Evolutionary conservation across 2,329 filamentous ascomycete species (phyloP), one percentile per base, ranked within the genome.

Genomic region (Colletotrichum sp.): DNA sequence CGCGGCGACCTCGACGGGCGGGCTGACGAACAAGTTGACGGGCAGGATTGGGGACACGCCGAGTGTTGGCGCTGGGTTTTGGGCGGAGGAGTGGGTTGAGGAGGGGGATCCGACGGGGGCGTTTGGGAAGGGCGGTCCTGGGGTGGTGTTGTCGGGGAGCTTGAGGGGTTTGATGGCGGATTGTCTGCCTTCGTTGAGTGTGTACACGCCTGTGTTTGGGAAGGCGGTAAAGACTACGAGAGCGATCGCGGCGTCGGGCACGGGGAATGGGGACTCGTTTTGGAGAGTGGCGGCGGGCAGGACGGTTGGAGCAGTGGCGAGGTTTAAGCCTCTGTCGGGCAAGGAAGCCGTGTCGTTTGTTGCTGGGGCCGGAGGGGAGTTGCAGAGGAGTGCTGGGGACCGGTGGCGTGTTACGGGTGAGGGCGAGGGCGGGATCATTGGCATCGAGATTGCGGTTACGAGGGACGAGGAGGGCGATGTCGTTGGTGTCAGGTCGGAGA

Each of bases 201-300:
- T 82, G 18, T 88, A 88, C 78, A 78, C 83, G 13, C 52, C 65
- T 30, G 18, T 12, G 21, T 10, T 34, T 8, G 55, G 52, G 6
- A 36, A 12, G n/a, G 28, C 15, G 21, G 36, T 43, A 32, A 82
- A 78, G 5, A 86, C 84, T 7, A 87, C 84, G 1, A 91, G 81
- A 7, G 87, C 88, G 0, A 81, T 90, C 8, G 94, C 89, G 0
- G 86, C 95, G 12, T 96, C 94, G 0, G 94, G 95, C 1, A 96
- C 95, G 0, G 96, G 96, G 0, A 98, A 98, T 79, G 96, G 96
- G 1, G 96, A 98, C 84, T 95, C 94, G 0, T 98, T 98, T 82
- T 88, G 98, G 18, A 92, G 95, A 6, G 86, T 92, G 3, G 90
- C 89, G 16, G 95, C 95, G 2, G 91, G 90, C 1, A 91, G 94